Evolutionary conservation across 2,329 filamentous ascomycete species (phyloP), one percentile per base, ranked within the genome.

Genomic region (Talaromyces sp.): DNA sequence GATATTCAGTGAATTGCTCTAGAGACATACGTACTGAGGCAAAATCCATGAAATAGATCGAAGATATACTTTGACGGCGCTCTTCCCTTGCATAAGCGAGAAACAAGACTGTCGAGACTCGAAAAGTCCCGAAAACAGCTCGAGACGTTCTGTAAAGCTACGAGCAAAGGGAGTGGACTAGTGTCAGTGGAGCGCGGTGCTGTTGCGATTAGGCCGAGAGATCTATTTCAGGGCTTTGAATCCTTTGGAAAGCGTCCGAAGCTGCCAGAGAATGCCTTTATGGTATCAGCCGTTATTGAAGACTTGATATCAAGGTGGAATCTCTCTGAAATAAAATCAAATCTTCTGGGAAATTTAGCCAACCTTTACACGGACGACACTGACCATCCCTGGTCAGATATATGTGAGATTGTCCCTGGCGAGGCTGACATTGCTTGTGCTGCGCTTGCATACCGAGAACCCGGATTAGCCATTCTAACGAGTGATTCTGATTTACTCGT

Each of bases 371-470:
- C 57, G 28, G 52, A 59, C 4, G 32, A 63, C 25, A 55, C 49
- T n/a, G 65, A 65, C 5, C 72, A 70, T 59, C 68, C 68, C 17
- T 78, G 75, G 75, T 70, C 69, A 9, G 63, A 70, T 2, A 67
- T 76, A 6, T 81, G 80, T 0, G 76, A 80, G 27, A 80, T 95
- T 13, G 88, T 96, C 0, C 87, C 91, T 0, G 92, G 90, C 0
- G 93, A 98, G 75, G 93, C 93, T 1, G 93, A 98, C 71, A 76
- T 81, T 27, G 95, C 86, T 75, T 96, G 92, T 72, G 92, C 91
- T 3, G 76, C 81, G 15, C 81, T 86, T 58, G 81, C 90, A 7
- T 80, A 80, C n/a, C 64, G 77, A 2, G 70, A 56, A 19, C 39
- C 80, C 32, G 85, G 84, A 0, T 78, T 80, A 1, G 82, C 92